Base-by-base conservation (phyloP, 1,139 yeast genomes). In the Taphrina pruni region DNA sequence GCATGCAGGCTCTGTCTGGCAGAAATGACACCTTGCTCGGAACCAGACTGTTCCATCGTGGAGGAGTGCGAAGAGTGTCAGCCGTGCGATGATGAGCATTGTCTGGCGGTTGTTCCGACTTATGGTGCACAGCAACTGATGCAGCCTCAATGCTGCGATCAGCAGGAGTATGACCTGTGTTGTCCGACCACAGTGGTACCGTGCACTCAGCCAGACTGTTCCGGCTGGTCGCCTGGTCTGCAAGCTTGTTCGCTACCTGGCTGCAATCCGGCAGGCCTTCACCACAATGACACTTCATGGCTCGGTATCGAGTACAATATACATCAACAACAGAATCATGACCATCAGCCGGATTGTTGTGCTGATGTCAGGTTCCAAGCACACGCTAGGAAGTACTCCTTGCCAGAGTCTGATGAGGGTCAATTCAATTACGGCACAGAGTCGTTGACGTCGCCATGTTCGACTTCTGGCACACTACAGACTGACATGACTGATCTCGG, bases 111-210 rank as follows among this genome's bases (percentile, higher is more conserved):
- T 1, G 21, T 35, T 5, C 14, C 43, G 6, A 21, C 6, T 9
- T 50, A 50, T 26, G 36, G 36, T n/a, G n/a, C 36, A 50, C 36
- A 50, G 32, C 32, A 26, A 26, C 4, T 26, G 9, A 32, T 54
- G 58, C 58, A 35, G 6, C 58, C 43, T 11, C 58, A 32, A 1
- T 56, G 60, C 38, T 56, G 60, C 38, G 60, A 56, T n/a, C 36
- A 26, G 32, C 32, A 50, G 36, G 54, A 21, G 8, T n/a, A 14
- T 12, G 54, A 26, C 32, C 54, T 26, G 20, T 21, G 54, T 50
- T 50, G 54, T 36, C 36, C 54, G 36, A 26, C 54, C 54, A 21
- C 54, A 26, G 36, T 50, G 32, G 54, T 50, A 7, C 54, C 54
- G 20, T 50, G 54, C 21, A 50, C 54, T 4, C 54, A 50, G n/a